These are phyloP conservation scores for Penicillium antarcticum DNA, from an alignment of 495 filamentous ascomycete species.

Conservation along the genomic window DNA sequence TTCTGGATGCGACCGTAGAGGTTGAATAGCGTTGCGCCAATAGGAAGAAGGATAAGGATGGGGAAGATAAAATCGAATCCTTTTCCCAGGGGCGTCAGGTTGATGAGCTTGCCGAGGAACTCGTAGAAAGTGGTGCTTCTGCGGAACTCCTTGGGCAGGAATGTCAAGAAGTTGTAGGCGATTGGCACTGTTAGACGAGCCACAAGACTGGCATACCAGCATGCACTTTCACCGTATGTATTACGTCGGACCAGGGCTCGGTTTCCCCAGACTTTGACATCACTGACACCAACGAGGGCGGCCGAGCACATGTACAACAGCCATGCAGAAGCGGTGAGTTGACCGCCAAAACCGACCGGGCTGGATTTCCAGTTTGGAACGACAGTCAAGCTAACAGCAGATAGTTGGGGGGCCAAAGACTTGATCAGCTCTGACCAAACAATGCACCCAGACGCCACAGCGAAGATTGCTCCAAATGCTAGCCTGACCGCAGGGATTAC, in stretches of 20 bases:
- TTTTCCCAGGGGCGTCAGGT: conserved; percentile 76
- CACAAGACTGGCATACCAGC: conserved; percentile 90
- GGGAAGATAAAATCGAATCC: conserved; percentile 90
- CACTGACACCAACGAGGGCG: conserved; percentile 78
- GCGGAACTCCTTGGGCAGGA: conserved; percentile 66
- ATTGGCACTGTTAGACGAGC: conserved; percentile 88
- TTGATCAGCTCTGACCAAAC: conserved; percentile 92
- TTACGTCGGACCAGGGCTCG: conserved; percentile 85
- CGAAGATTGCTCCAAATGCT: conserved; percentile 59
- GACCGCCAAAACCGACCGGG: conserved; percentile 76
- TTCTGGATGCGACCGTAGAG: conserved; percentile 79
- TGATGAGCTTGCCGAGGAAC: conserved; percentile 81
- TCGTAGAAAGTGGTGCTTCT: conserved; percentile 73
- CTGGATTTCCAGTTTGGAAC: conserved; percentile 70
- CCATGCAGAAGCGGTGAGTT: conserved; percentile 81
- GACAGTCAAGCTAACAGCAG: conserved; percentile 80
- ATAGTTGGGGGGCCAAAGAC: conserved; percentile 67
- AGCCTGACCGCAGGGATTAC: conserved; percentile 63
- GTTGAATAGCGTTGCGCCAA: conserved; percentile 79
- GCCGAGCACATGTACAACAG: conserved; percentile 89
- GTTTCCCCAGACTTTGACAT: conserved; percentile 93
- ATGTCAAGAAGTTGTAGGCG: conserved; percentile 92
- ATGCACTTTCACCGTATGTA: conserved; percentile 86
- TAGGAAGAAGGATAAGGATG: conserved; percentile 76
- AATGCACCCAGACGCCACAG: conserved; percentile 73